These are phyloP conservation scores for Vigna angularis DNA, from an alignment of 306 rosid species.

Conservation along the genomic window DNA sequence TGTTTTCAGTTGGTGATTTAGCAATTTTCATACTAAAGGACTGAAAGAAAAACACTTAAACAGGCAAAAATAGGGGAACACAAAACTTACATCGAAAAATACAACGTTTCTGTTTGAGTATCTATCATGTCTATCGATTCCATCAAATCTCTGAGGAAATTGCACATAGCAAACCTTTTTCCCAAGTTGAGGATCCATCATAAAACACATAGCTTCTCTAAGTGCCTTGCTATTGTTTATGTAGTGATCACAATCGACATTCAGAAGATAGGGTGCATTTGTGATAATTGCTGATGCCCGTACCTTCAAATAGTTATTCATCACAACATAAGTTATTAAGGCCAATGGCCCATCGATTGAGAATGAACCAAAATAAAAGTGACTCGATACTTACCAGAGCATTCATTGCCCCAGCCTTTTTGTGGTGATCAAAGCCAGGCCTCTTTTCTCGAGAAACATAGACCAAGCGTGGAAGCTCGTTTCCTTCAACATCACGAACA, in stretches of 20 bases:
- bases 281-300: constrained; percentile 89
- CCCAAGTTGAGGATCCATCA: constrained; percentile 98
- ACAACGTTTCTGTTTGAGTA: constrained; percentile 97
- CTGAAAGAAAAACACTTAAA: constrained; percentile 19
- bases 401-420: constrained; percentile 99
- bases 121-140: constrained; percentile 94
- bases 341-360: constrained; percentile 5
- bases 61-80: constrained; percentile 14
- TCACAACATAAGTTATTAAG: constrained; percentile 36
- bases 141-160: constrained; percentile 98
- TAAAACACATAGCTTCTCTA: constrained; percentile 98
- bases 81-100: constrained; percentile 85
- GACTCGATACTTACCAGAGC: constrained; percentile 65
- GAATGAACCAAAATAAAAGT: constrained; percentile 8
- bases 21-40: constrained; percentile 21
- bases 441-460: constrained; percentile 98
- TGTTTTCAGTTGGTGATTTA: constrained; percentile 53
- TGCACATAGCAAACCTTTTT: constrained; percentile 95
- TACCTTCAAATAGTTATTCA: constrained; percentile 56
- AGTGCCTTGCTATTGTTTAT: constrained; percentile 97
- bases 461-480: constrained; percentile 84
- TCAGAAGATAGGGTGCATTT: constrained; percentile 90
- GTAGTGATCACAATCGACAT: constrained; percentile 98
- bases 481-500: constrained; percentile 84
- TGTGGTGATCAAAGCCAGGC: constrained; percentile 96